phyloP scores from a whole-genome alignment of 2,329 filamentous ascomycete species.

The Fusarium penzigii region DNA sequence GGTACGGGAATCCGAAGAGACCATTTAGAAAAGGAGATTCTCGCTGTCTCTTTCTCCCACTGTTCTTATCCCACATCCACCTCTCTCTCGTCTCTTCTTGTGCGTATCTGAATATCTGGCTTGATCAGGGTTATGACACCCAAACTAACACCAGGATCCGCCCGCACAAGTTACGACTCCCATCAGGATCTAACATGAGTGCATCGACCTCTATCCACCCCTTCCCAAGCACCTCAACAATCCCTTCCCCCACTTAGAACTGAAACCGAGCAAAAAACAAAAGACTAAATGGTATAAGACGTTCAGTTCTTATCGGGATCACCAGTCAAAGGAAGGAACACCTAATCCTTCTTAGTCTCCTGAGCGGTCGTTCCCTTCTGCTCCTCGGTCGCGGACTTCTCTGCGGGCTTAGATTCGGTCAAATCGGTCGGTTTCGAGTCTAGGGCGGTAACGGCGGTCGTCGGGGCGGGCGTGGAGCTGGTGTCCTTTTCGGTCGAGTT shows the following conservation, averaged over 20 bases:
- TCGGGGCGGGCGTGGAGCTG: constrained; percentile 23
- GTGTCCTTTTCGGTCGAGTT: constrained; percentile 29
- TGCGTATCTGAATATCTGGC: neutral
- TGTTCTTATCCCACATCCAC: neutral
- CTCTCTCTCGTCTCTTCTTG: neutral
- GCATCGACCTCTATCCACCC: neutral
- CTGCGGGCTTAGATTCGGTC: constrained; percentile 21
- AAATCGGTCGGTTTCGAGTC: constrained; percentile 28
- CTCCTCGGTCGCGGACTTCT: constrained; percentile 21
- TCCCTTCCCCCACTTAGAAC: too few species aligned
- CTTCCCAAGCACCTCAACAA: neutral
- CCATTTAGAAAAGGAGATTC: neutral
- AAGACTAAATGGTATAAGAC: too few species aligned
- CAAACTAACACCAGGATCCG: neutral
- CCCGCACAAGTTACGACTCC: neutral
- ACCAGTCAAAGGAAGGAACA: constrained; percentile 25
- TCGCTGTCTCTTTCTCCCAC: neutral
- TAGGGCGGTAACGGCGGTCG: constrained; percentile 17
- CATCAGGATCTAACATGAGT: neutral
- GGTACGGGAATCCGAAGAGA: neutral
- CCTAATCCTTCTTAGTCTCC: constrained; percentile 41
- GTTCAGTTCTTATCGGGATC: constrained; percentile 17
- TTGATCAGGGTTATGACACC: neutral
- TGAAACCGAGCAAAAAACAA: too few species aligned
- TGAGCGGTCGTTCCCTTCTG: constrained; percentile 28